Conservation (phyloP, 2,329 filamentous ascomycete genomes). For the Ascochyta clinopodiicola region DNA sequence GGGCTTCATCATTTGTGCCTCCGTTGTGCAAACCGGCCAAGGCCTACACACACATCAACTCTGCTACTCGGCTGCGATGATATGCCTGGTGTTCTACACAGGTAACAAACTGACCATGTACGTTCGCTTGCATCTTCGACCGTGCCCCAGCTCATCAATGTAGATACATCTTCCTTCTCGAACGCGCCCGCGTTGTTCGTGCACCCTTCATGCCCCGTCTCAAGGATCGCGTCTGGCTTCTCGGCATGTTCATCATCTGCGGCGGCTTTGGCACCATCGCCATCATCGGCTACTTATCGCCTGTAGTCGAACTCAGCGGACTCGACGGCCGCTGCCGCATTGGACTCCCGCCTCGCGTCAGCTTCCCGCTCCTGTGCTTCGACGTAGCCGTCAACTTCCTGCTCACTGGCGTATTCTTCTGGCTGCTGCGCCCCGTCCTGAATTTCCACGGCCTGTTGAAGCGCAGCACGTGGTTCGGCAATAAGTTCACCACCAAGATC, state of each 20-base stretch:
- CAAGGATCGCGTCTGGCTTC: conserved; percentile 43
- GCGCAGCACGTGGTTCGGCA: conserved; percentile 2
- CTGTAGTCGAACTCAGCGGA: conserved; percentile 37
- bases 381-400: conserved; percentile 46
- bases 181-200: conserved; percentile 47
- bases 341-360: conserved; percentile 43
- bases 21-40: conserved; percentile 37
- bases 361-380: conserved; percentile 45
- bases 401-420: conserved; percentile 46
- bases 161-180: conserved; percentile 49
- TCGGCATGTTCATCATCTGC: conserved; percentile 32
- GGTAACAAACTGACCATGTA: conserved; percentile 41
- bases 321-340: conserved; percentile 46
- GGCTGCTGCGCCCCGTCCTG: conserved; percentile 38
- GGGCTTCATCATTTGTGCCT: conserved; percentile 22
- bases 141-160: not conserved
- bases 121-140: not conserved
- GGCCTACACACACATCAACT: conserved; percentile 30
- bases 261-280: conserved; percentile 37
- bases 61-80: conserved; percentile 44
- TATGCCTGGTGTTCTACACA: conserved; percentile 50
- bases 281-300: conserved; percentile 36
- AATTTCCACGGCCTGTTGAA: conserved; percentile 19
- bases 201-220: conserved; percentile 35
- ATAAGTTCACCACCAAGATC: not conserved